Base-by-base conservation (phyloP, 106 monocot genomes). In the Vanilla planifolia region DNA sequence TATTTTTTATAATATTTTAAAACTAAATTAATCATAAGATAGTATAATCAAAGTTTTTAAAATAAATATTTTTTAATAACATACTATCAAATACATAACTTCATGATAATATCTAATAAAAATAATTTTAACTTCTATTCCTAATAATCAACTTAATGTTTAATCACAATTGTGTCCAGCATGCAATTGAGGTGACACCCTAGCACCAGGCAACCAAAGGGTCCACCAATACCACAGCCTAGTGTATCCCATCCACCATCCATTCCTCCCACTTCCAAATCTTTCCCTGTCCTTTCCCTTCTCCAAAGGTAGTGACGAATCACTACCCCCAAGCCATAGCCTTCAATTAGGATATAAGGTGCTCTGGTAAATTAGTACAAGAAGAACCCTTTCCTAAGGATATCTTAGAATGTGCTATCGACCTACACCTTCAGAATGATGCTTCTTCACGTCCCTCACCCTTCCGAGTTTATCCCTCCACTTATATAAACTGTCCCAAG, bases 341-440 rank as follows among this genome's bases (percentile, higher is more conserved):
- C 61, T 39, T 19, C 57, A 61, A 72, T 72, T 45, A 58, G 33
- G 77, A 40, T 22, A 20, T 43, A 52, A 69, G 52, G 65, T 69
- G 69, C 59, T 39, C 48, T 22, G 20, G 50, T 64, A 64, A 32
- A 65, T 44, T 60, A 60, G 57, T 35, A 24, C 65, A 44, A 55
- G 34, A 44, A 55, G 34, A 26, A 30, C 55, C 61, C 29, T 36
- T 66, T 35, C 25, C 26, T 57, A 34, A 62, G 84, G 48, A 93
- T 84, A 84, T 79, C 62, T 76, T 19, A 73, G 87, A 88, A 93
- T 93, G 92, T 84, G 92, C 88, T 84, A 55, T 75, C 71, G 11
- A 77, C 78, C 75, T 66, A 71, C 63, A 77, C 28, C 63, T 17
- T 57, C 57, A 44, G 43, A 45, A 53, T 78, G 62, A 71, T 77